phyloP scores from a whole-genome alignment of 2,329 filamentous ascomycete genomes.

The Cladobotryum protrusum region DNA sequence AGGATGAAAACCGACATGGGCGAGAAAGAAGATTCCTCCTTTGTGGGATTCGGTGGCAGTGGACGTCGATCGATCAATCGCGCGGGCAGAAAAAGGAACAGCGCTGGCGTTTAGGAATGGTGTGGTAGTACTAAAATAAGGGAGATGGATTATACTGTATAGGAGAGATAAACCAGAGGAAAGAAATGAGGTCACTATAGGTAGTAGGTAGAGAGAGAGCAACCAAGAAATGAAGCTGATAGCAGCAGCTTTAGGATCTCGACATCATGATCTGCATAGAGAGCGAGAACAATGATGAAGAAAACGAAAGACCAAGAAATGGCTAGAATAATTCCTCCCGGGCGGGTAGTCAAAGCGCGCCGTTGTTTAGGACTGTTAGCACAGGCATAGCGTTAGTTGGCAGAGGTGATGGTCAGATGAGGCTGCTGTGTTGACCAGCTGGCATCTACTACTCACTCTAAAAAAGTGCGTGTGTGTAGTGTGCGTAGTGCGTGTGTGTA shows the following conservation, averaged over 20 bases:
- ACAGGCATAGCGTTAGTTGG: background rate
- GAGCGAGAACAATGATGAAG: too few relatives aligned
- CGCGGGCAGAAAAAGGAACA: background rate
- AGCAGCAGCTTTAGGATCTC: background rate
- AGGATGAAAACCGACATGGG: conserved; percentile 14
- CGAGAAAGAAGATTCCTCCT: conserved; percentile 5
- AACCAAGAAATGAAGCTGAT: background rate
- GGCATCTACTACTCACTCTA: background rate
- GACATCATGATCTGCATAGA: too few relatives aligned
- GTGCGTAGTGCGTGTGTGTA: conserved; percentile 6
- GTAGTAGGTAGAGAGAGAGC: background rate
- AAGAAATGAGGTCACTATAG: background rate
- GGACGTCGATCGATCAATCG: background rate
- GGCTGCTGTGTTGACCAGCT: conserved; percentile 9
- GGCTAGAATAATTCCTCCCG: too few relatives aligned
- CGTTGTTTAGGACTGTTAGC: too few relatives aligned
- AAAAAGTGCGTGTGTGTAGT: background rate
- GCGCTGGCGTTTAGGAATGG: conserved; percentile 5
- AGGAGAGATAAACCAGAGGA: conserved; percentile 2
- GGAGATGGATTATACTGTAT: background rate
- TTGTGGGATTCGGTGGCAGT: background rate
- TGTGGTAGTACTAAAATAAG: conserved; percentile 8
- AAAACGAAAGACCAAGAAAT: too few relatives aligned
- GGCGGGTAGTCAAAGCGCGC: too few relatives aligned
- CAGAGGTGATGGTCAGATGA: conserved; percentile 11